These are phyloP conservation scores for Skeletonema costatum DNA, from an alignment of 108 stramenopile genomes.

Conservation along the genomic window DNA sequence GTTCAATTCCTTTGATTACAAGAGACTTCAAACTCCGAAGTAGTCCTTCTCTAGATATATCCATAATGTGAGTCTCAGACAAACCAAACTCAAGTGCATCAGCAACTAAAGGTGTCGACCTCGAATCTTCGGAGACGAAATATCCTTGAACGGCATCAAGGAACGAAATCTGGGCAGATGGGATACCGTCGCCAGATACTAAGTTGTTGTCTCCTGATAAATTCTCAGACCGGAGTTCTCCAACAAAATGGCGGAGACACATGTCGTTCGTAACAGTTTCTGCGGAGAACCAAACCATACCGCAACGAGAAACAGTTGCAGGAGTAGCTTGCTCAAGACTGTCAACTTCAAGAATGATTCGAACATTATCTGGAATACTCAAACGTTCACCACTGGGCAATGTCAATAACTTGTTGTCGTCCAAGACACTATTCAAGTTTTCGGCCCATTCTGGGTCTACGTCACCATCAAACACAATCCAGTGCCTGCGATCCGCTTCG, in stretches of 20 bases:
- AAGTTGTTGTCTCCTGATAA: constrained; percentile 44
- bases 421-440: constrained; percentile 88
- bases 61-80: constrained; percentile 88
- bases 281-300: constrained; percentile 98
- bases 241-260: constrained; percentile 67
- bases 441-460: constrained; percentile 96
- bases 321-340: constrained; percentile 94
- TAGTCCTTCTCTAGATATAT: constrained; percentile 81
- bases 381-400: constrained; percentile 95
- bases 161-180: constrained; percentile 75
- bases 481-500: constrained; percentile 88
- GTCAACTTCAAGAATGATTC: constrained; percentile 95
- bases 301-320: constrained; percentile 98
- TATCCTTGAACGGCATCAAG: constrained; percentile 64
- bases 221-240: constrained; percentile 54
- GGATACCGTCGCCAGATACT: constrained; percentile 28
- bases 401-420: constrained; percentile 97
- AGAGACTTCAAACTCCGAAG: constrained; percentile 88
- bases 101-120: constrained; percentile 68
- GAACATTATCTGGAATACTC: constrained; percentile 84
- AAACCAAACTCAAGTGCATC: constrained; percentile 83
- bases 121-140: constrained; percentile 60
- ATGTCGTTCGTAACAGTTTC: constrained; percentile 90
- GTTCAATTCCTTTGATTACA: constrained; percentile 84
- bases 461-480: constrained; percentile 98